Base-by-base conservation (phyloP, 2,329 filamentous ascomycete genomes). In the Anthostomella pinea region DNA sequence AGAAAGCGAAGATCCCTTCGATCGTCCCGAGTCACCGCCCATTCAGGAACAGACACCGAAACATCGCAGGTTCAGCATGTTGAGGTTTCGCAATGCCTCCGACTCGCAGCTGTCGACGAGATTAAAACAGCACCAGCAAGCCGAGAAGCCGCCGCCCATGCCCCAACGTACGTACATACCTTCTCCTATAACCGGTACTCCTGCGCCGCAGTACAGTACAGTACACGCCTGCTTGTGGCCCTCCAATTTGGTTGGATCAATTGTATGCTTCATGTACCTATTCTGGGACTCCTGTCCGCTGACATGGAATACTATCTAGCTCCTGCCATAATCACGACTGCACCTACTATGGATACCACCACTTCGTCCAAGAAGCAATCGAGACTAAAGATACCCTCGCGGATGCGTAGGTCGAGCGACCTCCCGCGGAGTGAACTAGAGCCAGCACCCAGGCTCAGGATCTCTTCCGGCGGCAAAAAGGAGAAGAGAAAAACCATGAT, bases 81-180 rank as follows among this genome's bases (percentile, higher is more conserved):
- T 95, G 66, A 83, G 84, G 57, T 89, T 93, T 61, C 85, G 89
- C 55, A 90, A 95, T 75, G 90, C 88, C 44, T 96, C 90, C 7
- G 91, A 97, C 66, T 85, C 89, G 33, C 89, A 96, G 62, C 68
- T 97, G 43, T 88, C 87, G 8, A 70, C 81, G 19, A 78, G 80
- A 59, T 83, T 84, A 34, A 89, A 83, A 59, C 77, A 84, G 53
- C 82, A 88, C 38, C 69, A 70, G 29, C 64, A 67, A 45, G 68
- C 70, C 42, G 68, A 73, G 53, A 73, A 68, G 51, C 64, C 70
- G 15, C 79, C 72, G 53, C 81, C 72, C 52, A 70, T 77, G 56
- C 80, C 69, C 58, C 75, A 66, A 65, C 75, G 70, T 80, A 78
- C 48, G 63, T 66, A 78, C 48, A 63, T 66, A 39, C 14, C 17